A percentile compares a stretch with the other conserved stretches of the same genome.
Evolutionary conservation across 148 eudicot species (phyloP).

Genomic region (Tetragonia tetragonoides): DNA sequence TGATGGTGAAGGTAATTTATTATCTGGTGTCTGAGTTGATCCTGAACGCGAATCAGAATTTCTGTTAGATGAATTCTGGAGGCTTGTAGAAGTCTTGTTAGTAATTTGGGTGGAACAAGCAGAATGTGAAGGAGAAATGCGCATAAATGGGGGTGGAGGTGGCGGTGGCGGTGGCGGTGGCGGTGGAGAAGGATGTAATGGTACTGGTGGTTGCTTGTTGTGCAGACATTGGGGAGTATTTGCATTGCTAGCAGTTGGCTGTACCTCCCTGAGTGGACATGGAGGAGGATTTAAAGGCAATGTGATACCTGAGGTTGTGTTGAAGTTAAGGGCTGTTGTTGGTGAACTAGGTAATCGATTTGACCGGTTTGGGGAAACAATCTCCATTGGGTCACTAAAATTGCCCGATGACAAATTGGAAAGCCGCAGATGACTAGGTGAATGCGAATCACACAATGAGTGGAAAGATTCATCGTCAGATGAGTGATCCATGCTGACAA

Average conservation of each 20-base stretch:
- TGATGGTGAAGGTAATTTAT: conserved; percentile 18
- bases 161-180: conserved; percentile 67
- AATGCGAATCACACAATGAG: conserved; percentile 56
- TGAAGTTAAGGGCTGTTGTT: neutral
- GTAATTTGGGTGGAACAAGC: conserved; percentile 16
- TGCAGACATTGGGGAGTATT: conserved; percentile 1
- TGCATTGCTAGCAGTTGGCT: neutral
- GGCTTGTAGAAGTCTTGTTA: conserved; percentile 9
- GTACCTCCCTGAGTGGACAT: neutral
- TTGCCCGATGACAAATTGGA: conserved; percentile 66
- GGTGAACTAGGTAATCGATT: conserved; percentile 16
- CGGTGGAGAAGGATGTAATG: conserved; percentile 34
- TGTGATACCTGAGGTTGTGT: neutral
- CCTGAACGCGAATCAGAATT: conserved; percentile 31
- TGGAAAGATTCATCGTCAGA: conserved; percentile 84
- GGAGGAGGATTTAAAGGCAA: conserved; percentile 16
- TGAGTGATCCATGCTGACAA: conserved; percentile 29
- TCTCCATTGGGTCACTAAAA: conserved; percentile 42
- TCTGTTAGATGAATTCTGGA: conserved; percentile 15
- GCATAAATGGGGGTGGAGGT: conserved; percentile 23
- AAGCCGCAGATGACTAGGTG: conserved; percentile 42
- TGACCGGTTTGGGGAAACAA: conserved; percentile 34
- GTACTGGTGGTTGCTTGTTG: conserved; percentile 17
- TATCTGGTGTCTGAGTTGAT: conserved; percentile 27
- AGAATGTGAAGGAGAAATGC: conserved; percentile 25